Percentiles rank a stretch among this genome's conserved stretches.
These are phyloP conservation scores for Ophiostoma perfectum DNA, from an alignment of 2,329 filamentous ascomycete genomes.

Conservation along the genomic window DNA sequence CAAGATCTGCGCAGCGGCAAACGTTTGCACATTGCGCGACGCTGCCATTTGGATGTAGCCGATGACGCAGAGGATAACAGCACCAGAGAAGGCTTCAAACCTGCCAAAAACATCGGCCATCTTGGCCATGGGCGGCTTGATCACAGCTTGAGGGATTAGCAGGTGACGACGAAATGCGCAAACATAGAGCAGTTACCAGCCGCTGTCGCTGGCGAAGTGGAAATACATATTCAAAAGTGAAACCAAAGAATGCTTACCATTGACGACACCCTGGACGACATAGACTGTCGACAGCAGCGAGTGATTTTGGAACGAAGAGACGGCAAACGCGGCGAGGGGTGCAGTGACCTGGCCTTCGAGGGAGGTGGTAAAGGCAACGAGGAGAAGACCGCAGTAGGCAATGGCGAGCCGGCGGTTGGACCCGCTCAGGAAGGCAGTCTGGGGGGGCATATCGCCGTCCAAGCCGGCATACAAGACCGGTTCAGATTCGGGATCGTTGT, in stretches of 20 bases:
- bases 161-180: no score
- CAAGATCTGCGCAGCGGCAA: conserved; percentile 52
- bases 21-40: conserved; percentile 49
- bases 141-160: conserved; percentile 36
- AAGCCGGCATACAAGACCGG: conserved; percentile 1
- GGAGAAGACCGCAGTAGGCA: conserved; percentile 38
- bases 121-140: conserved; percentile 58
- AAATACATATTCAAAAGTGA: no score
- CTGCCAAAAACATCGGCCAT: conserved; percentile 58
- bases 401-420: conserved; percentile 23
- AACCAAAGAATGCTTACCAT: conserved; percentile 38
- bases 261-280: conserved; percentile 59
- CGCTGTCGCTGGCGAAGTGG: conserved; percentile 28
- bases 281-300: conserved; percentile 59
- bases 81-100: conserved; percentile 52
- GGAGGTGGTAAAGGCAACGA: conserved; percentile 62
- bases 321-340: conserved; percentile 57
- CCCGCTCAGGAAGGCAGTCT: conserved; percentile 19
- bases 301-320: conserved; percentile 57
- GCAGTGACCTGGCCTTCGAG: conserved; percentile 60
- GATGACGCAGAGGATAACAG: conserved; percentile 49
- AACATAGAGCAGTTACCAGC: no score
- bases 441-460: conserved; percentile 20
- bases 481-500: not conserved
- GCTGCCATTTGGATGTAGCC: conserved; percentile 55